These are phyloP conservation scores for Hyphopichia homilentoma DNA, from an alignment of 805 yeast species.

Conservation along the genomic window DNA sequence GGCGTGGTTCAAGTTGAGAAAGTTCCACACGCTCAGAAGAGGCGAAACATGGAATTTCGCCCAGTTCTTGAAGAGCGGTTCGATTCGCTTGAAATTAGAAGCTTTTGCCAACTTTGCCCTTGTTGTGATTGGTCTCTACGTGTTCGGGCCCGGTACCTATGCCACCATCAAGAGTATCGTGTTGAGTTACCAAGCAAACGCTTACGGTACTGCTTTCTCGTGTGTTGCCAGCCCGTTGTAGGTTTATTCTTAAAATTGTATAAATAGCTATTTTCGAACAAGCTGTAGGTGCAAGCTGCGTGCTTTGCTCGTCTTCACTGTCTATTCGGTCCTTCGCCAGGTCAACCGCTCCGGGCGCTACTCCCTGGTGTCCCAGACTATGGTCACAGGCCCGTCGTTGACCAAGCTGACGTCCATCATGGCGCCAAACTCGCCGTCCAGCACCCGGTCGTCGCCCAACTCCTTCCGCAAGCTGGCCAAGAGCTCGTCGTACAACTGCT, in stretches of 20 bases:
- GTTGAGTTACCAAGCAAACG: slow-evolving; percentile 44
- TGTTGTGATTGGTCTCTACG: slow-evolving; percentile 47
- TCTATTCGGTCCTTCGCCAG: not conserved
- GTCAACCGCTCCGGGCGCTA: not conserved
- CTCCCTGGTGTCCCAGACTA: slow-evolving; percentile 71
- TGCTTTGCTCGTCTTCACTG: not conserved
- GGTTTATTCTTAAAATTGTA: slow-evolving; percentile 5
- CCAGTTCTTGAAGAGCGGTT: slow-evolving; percentile 22
- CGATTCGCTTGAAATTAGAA: slow-evolving; percentile 31
- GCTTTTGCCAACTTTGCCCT: slow-evolving; percentile 32
- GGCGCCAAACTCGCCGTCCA: slow-evolving; percentile 92
- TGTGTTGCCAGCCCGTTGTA: slow-evolving; percentile 33
- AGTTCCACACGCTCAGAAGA: slow-evolving; percentile 19
- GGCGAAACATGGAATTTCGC: slow-evolving; percentile 18
- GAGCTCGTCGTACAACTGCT: slow-evolving; percentile 51
- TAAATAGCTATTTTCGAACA: too few species aligned
- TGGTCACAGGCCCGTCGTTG: slow-evolving; percentile 94
- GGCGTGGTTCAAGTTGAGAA: slow-evolving; percentile 45
- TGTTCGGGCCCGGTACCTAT: slow-evolving; percentile 58
- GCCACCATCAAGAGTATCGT: slow-evolving; percentile 54
- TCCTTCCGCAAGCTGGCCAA: slow-evolving; percentile 43
- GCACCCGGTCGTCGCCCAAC: slow-evolving; percentile 60
- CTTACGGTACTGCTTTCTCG: slow-evolving; percentile 49
- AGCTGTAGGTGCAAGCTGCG: too few species aligned
- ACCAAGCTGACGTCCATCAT: slow-evolving; percentile 92